These are phyloP conservation scores for Colletotrichum ledebouriae DNA, from an alignment of 2,329 filamentous ascomycete species.

Conservation along the genomic window DNA sequence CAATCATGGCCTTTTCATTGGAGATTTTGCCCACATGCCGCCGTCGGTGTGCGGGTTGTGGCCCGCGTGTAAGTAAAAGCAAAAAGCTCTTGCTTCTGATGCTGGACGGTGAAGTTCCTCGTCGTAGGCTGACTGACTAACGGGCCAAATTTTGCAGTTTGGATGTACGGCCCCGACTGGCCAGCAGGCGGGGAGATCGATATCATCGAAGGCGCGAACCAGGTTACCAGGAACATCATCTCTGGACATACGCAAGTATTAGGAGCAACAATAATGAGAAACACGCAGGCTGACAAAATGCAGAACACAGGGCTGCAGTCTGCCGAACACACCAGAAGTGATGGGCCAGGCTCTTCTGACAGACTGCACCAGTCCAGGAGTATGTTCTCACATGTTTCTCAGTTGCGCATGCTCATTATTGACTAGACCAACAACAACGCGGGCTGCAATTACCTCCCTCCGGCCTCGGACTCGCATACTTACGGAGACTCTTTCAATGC, in stretches of 20 bases:
- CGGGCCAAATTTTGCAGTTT: constrained; percentile 54
- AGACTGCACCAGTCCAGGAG: constrained; percentile 47
- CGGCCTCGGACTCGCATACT: constrained; percentile 56
- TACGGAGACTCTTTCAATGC: constrained; percentile 78
- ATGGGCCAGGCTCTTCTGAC: constrained; percentile 36
- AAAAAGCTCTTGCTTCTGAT: neutral
- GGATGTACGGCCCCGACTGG: constrained; percentile 70
- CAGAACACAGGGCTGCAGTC: constrained; percentile 48
- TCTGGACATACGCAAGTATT: constrained; percentile 69
- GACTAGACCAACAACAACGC: constrained; percentile 49
- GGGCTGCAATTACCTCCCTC: constrained; percentile 61
- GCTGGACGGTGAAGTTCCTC: neutral
- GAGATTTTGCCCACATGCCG: constrained; percentile 82
- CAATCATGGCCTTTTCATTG: constrained; percentile 76
- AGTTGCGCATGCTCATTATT: constrained; percentile 5
- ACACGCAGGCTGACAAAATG: constrained; percentile 43
- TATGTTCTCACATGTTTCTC: constrained; percentile 3
- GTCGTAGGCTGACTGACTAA: constrained; percentile 4
- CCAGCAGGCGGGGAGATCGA: constrained; percentile 75
- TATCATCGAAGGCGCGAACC: constrained; percentile 79
- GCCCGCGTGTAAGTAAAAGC: constrained; percentile 72
- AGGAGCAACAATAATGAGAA: neutral
- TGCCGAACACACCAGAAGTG: constrained; percentile 42
- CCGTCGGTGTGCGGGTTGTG: constrained; percentile 77
- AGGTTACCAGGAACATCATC: constrained; percentile 69